Evolutionary conservation across 768 basidiomycete genomes (phyloP).

Genomic region (Cubamyces sp.): DNA sequence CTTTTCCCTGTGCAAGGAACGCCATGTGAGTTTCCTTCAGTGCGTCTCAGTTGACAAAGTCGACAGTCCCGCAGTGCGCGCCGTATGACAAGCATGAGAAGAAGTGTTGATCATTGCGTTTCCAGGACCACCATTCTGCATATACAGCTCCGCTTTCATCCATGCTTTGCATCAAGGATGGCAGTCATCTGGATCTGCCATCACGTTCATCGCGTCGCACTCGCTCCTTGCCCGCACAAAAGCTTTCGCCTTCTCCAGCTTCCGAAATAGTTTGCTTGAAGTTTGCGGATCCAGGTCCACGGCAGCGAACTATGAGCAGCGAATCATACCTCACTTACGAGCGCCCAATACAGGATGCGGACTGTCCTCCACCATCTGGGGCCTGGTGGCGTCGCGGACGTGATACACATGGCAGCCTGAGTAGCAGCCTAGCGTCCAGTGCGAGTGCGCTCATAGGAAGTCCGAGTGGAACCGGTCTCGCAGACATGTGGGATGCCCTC

Average conservation of each 20-base stretch:
- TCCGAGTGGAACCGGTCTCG: constrained; percentile 13
- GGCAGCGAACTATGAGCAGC: constrained; percentile 16
- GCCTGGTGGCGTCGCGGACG: constrained; percentile 30
- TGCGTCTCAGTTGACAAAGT: not conserved
- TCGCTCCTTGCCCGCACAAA: not conserved
- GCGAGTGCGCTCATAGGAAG: constrained; percentile 17
- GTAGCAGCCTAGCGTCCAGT: constrained; percentile 13
- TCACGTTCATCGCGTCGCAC: constrained; percentile 26
- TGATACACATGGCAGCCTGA: constrained; percentile 14
- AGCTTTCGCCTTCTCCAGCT: not conserved
- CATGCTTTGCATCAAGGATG: constrained; percentile 48
- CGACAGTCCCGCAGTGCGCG: not conserved
- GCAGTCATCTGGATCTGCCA: constrained; percentile 45
- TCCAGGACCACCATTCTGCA: constrained; percentile 44
- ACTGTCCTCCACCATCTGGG: not conserved
- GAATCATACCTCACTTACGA: constrained; percentile 3
- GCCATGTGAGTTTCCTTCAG: constrained; percentile 47
- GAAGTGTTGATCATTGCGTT: not conserved
- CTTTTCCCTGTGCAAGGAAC: constrained; percentile 57
- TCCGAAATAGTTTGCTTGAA: constrained; percentile 20
- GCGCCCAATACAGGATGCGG: not conserved
- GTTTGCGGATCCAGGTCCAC: not conserved
- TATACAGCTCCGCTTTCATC: constrained; percentile 45
- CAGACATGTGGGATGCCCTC: constrained; percentile 22
- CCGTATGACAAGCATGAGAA: not conserved